Conservation (phyloP, 2,329 filamentous ascomycete species). For the Hymenoscyphus linearis region DNA sequence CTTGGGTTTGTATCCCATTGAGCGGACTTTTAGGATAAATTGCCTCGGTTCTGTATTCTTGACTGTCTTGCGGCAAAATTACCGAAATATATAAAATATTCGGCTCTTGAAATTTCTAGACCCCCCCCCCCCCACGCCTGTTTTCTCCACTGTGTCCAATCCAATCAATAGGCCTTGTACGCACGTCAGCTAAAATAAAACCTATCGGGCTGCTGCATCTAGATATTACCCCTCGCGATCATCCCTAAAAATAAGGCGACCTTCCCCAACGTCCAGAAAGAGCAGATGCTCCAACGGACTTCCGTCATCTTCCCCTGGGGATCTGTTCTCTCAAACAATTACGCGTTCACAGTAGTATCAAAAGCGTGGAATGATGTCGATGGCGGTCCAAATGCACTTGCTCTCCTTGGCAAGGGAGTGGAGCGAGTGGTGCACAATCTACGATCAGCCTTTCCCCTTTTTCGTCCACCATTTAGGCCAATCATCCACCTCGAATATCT, state of each 20-base stretch:
- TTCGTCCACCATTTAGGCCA: neutral
- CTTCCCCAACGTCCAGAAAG: neutral
- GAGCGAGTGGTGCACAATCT: neutral
- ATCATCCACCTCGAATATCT: neutral
- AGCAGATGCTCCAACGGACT: neutral
- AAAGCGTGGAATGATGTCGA: neutral
- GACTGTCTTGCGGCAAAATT: too few relatives aligned
- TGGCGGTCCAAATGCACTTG: neutral
- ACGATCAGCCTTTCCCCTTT: neutral
- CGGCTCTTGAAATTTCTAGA: too few relatives aligned
- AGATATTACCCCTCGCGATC: neutral
- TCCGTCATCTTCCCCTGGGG: neutral
- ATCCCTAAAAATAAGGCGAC: slow-evolving; percentile 1
- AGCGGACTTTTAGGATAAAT: too few relatives aligned
- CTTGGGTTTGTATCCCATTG: too few relatives aligned
- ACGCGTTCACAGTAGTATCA: neutral
- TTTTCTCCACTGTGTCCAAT: neutral
- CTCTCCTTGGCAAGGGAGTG: neutral
- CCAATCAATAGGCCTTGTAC: neutral
- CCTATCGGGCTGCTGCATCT: neutral
- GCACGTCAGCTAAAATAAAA: neutral
- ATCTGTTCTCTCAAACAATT: neutral
- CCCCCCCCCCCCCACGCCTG: neutral
- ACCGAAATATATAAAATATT: too few relatives aligned
- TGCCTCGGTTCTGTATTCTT: too few relatives aligned